Base-by-base conservation (phyloP, 176 grass and related monocot species). In the Urochloa ruziziensis region DNA sequence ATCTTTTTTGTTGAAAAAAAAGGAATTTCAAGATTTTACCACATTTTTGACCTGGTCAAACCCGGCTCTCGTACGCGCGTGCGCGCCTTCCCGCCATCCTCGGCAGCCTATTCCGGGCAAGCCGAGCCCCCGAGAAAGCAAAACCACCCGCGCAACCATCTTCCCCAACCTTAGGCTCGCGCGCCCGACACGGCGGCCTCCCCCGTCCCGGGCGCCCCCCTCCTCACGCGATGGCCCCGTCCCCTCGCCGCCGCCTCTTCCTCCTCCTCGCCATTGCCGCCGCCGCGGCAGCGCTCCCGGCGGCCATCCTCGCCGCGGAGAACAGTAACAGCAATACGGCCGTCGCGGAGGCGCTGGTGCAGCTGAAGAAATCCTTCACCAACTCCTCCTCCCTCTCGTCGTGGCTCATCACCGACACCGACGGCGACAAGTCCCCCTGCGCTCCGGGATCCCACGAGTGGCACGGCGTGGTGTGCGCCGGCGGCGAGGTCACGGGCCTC, bases 351-450 rank as follows among this genome's bases (percentile, higher is more conserved):
- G 94, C 94, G 73, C 87, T 97, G 35, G 52, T 97, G 65, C 87
- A 42, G 81, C 88, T 97, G 4, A 97, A 94, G 40, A 77, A 71
- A 54, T 97, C 91, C n/a, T 97, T 97, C 85, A 27, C 82, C 68
- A 94, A 97, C 86, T 83, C 85, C 53, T 89, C 89, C 1, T 90
- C 82, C 10, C 84, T 97, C 70, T 94, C 94, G 32, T 88, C 89
- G 19, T 97, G 94, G 94, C 84, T 88, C 51, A 42, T 84, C 47
- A 77, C 59, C 18, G 43, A 17, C 37, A 67, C 54, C 6, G 88
- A 87, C 37, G 87, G 89, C 34, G 49, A 61, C 83, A 83, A 75
- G 71, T 85, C 88, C 33, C 85, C 82, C 11, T 91, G 87, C 86
- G 51, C 81, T 24, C 43, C 90, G 0, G 67, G 78, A 0, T 67